A percentile compares a stretch with the other conserved stretches of the same genome.
These are phyloP conservation scores for Vitis riparia DNA, from an alignment of 164 flowering plant species.

Conservation along the genomic window DNA sequence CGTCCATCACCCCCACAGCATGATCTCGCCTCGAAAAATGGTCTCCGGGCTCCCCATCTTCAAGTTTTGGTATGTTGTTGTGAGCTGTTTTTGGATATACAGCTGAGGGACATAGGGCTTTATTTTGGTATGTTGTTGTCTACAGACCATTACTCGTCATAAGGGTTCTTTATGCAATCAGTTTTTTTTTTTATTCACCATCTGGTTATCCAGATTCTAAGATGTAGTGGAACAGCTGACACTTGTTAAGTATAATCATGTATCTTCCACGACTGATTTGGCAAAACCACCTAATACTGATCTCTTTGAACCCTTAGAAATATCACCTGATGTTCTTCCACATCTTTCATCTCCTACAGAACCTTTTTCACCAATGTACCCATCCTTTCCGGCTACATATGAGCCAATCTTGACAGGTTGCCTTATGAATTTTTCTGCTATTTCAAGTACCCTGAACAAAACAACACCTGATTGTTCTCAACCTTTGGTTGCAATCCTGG, in stretches of 20 bases:
- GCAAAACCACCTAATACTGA: constrained; percentile 57
- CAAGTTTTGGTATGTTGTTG: not conserved
- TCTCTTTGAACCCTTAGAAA: constrained; percentile 76
- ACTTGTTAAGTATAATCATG: constrained; percentile 20
- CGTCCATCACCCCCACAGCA: too few relatives aligned
- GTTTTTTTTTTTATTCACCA: constrained; percentile 33
- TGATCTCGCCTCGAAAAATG: too few relatives aligned
- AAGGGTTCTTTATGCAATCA: constrained; percentile 38
- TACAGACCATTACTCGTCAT: constrained; percentile 15
- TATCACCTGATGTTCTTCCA: constrained; percentile 91
- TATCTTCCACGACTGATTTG: constrained; percentile 34
- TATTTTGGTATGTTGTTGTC: constrained; percentile 30
- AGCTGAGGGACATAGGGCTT: not conserved
- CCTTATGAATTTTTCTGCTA: constrained; percentile 76
- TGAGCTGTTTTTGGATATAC: not conserved
- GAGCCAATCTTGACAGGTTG: constrained; percentile 94
- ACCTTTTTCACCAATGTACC: constrained; percentile 73
- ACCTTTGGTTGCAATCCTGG: constrained; percentile 34
- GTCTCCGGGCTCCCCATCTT: too few relatives aligned
- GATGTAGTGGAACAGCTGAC: constrained; percentile 34
- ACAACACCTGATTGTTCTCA: constrained; percentile 89
- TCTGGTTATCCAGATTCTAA: constrained; percentile 46
- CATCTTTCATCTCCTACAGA: constrained; percentile 50
- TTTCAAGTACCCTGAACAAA: constrained; percentile 64
- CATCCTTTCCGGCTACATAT: constrained; percentile 72